Conservation (phyloP, 495 filamentous ascomycete species). For the Neurospora sp. region DNA sequence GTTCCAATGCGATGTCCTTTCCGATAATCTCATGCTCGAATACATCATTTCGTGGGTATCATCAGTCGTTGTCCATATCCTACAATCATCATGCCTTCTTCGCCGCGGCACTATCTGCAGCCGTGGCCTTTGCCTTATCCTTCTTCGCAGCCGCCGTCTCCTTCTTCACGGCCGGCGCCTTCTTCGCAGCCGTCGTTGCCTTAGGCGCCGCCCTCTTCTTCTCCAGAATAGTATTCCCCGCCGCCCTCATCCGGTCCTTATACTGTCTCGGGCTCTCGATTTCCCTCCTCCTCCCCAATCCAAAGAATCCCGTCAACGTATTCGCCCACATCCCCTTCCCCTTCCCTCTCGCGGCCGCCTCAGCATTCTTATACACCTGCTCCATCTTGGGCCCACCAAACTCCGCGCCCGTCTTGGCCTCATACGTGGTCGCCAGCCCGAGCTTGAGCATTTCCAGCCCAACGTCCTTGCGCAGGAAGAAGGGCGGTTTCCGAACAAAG, state of each 20-base stretch:
- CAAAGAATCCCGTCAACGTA: slow-evolving; percentile 11
- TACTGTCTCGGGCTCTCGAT: slow-evolving; percentile 80
- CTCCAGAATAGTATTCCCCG: slow-evolving; percentile 15
- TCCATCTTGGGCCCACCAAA: slow-evolving; percentile 58
- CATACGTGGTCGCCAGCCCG: slow-evolving; percentile 83
- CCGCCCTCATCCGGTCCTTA: slow-evolving; percentile 54
- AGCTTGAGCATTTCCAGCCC: slow-evolving; percentile 77
- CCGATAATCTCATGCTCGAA: background rate
- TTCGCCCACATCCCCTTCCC: slow-evolving; percentile 67
- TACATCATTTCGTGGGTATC: background rate
- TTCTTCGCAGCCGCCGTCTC: background rate
- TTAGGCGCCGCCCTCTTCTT: background rate
- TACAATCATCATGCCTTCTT: background rate
- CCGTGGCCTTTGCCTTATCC: background rate
- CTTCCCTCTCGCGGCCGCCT: slow-evolving; percentile 57
- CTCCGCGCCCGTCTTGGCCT: slow-evolving; percentile 78
- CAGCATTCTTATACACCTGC: slow-evolving; percentile 57
- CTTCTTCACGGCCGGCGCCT: background rate
- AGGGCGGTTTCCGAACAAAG: slow-evolving; percentile 53
- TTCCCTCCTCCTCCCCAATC: slow-evolving; percentile 31
- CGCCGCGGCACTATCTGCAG: background rate
- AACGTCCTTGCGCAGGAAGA: slow-evolving; percentile 63
- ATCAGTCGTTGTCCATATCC: background rate
- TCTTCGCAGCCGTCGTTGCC: background rate
- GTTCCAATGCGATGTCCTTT: background rate